These are phyloP conservation scores for Papilionanthe hybrid DNA, from an alignment of 116 monocot species.

Conservation along the genomic window DNA sequence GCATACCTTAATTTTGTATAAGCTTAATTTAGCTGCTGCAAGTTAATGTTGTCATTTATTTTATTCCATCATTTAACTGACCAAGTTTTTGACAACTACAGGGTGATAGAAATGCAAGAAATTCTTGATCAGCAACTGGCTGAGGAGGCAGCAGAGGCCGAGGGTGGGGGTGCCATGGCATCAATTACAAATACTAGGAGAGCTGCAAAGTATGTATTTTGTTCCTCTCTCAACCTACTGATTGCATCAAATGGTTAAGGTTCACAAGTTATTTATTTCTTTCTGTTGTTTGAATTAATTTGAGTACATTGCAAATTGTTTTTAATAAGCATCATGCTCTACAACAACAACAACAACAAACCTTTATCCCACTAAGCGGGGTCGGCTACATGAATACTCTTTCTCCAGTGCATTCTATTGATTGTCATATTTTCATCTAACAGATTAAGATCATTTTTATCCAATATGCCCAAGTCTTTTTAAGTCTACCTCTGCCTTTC, in stretches of 20 bases:
- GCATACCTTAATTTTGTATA: neutral
- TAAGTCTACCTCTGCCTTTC: no score
- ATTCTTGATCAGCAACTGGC: constrained; percentile 95
- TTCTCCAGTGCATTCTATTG: no score
- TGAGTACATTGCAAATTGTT: neutral
- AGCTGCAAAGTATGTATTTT: constrained; percentile 62
- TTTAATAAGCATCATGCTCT: neutral
- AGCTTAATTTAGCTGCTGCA: neutral
- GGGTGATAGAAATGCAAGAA: constrained; percentile 99
- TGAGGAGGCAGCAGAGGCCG: constrained; percentile 99
- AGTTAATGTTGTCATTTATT: neutral
- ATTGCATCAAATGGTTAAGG: neutral
- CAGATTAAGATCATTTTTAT: no score
- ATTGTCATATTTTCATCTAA: no score
- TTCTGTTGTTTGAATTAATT: neutral
- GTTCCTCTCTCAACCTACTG: neutral
- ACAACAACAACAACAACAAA: no score
- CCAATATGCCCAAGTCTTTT: no score
- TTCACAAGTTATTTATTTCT: neutral
- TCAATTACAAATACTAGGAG: constrained; percentile 74
- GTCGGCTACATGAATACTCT: no score
- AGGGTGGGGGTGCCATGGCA: constrained; percentile 86
- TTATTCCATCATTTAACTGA: neutral
- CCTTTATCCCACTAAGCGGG: no score
- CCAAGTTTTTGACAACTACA: constrained; percentile 13